Base-by-base conservation (phyloP, 228 moss, liverwort and hornwort genomes). In the Sphagnum magellanicum region DNA sequence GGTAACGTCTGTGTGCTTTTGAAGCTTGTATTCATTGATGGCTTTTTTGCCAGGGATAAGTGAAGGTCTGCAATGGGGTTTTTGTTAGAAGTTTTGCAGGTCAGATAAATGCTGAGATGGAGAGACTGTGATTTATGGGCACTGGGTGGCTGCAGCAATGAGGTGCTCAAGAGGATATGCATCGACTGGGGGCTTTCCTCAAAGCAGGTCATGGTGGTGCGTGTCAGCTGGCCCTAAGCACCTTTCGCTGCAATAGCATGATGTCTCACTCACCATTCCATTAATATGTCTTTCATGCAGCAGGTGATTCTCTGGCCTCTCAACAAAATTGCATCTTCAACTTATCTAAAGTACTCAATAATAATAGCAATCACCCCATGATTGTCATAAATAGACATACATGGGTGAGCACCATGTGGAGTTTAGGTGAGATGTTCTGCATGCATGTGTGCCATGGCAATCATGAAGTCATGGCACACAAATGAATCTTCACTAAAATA, bases 161-260 rank as follows among this genome's bases (percentile, higher is more conserved):
- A 83, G 60, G 66, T 62, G 63, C 77, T 92, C 79, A 81, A 74
- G 75, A 68, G 61, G 66, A 80, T 90, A 61, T 92, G 88, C 78
- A 59, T 49, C 52, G 57, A 16, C 68, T 92, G 85, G 90, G 82
- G 80, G 53, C 77, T 92, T 77, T 82, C 66, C 77, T 81, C 92
- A 51, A 90, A 90, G 68, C 80, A 90, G 73, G 74, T 84, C 67
- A 85, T 90, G 87, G 81, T 92, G 90, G 92, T 92, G 75, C 75
- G 91, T 77, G n/a, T 74, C 15, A 51, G 10, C 53, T 62, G 74
- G 57, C 51, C 67, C 68, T 60, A 60, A 67, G 67, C 71, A 66
- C 62, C 63, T 59, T 50, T 59, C 11, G 14, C 73, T 63, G 61
- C 61, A 32, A 4, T 69, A 59, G 57, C 51, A 5, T 68, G 52